Evolutionary conservation across 257 asterid genomes (phyloP), one percentile per base, ranked within the genome.

Genomic region (Solanum sparsipilum): DNA sequence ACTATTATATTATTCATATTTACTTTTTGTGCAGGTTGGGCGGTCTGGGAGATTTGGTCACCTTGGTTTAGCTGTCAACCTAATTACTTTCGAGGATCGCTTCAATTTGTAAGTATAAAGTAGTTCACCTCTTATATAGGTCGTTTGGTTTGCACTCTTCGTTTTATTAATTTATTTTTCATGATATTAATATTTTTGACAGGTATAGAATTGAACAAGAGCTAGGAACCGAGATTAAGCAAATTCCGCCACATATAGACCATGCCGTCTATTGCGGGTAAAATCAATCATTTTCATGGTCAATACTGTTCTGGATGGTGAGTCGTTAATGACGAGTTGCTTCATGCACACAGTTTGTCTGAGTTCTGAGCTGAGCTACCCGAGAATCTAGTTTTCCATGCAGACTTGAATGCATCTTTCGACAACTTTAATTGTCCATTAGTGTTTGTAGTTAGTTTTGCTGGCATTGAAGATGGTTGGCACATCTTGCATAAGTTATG

Each of bases 41-140:
- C 94, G 98, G 89, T 95, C 98, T 6, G 98, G 98, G 90, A 93
- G 98, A 91, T 95, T 94, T 87, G 98, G 98, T 76, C 98, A 95
- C 92, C 98, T 95, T 91, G 98, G 98, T 48, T 90, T 95, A 86
- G 98, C 98, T 84, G 98, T 94, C 90, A 95, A 95, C 91, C 94
- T 96, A 92, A 96, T 95, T 86, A 95, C 98, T 85, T 96, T 87
- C 20, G 98, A 94, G 90, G 98, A 94, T 88, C 96, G 98, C 89
- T 95, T 95, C 88, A 95, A 94, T 91, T 89, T 95, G 98, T 94
- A 94, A 83, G 98, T 87, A 52, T 48, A 27, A 71, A 36, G 35
- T 6, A 21, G 18, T 81, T 84, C 85, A n/a, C 5, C 68, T 15
- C 46, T 76, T 83, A 72, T n/a, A 21, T 84, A 32, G 52, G 46